phyloP scores from a whole-genome alignment of 768 basidiomycete genomes.

The Lentinula aciculospora region DNA sequence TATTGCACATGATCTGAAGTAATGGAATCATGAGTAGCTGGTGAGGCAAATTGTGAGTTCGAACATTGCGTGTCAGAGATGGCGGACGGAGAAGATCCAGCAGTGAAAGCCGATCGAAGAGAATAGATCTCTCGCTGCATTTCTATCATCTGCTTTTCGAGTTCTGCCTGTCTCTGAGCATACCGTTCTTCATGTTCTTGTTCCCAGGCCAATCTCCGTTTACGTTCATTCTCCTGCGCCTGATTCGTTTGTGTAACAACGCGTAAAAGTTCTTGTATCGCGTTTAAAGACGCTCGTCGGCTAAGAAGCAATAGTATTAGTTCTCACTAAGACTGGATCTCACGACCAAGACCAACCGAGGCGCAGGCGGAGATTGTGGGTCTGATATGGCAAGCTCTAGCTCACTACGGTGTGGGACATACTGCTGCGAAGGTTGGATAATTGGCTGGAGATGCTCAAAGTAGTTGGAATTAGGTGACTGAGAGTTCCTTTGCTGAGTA shows the following conservation, averaged over 20 bases:
- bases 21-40: neutral
- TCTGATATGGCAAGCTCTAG: slow-evolving; percentile 56
- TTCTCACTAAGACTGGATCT: neutral
- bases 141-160: slow-evolving; percentile 49
- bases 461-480: slow-evolving; percentile 1
- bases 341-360: slow-evolving; percentile 27
- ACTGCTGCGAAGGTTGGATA: slow-evolving; percentile 27
- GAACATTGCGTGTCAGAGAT: slow-evolving; percentile 17
- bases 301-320: neutral
- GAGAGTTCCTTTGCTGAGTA: slow-evolving; percentile 27
- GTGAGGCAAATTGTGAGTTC: slow-evolving; percentile 14
- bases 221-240: slow-evolving; percentile 54
- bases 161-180: slow-evolving; percentile 48
- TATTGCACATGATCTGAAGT: neutral
- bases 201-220: slow-evolving; percentile 62
- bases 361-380: slow-evolving; percentile 28
- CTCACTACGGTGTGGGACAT: slow-evolving; percentile 58
- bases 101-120: slow-evolving; percentile 33
- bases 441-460: slow-evolving; percentile 20
- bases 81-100: slow-evolving; percentile 9
- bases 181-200: slow-evolving; percentile 61
- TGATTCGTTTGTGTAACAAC: slow-evolving; percentile 52
- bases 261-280: slow-evolving; percentile 58
- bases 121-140: slow-evolving; percentile 48
- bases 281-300: slow-evolving; percentile 29